A percentile compares a stretch with the other conserved stretches of the same genome.
Evolutionary conservation across 108 stramenopile species (phyloP).

Genomic region (Cyclotella kingstonii): DNA sequence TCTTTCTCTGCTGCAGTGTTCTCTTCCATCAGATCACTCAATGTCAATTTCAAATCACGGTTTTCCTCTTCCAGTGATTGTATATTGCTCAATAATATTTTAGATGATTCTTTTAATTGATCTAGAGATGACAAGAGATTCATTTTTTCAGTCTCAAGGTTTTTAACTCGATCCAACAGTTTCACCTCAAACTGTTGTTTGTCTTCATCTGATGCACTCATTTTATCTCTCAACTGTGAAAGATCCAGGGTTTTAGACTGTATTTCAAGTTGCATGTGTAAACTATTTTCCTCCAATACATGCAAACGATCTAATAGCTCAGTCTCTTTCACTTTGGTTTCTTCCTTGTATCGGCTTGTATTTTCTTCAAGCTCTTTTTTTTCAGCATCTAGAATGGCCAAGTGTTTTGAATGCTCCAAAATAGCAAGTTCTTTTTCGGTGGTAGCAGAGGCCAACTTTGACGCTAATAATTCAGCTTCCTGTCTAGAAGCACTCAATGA

Average conservation of each 20-base stretch:
- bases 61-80: conserved; percentile 1
- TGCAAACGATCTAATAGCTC: neutral
- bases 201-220: neutral
- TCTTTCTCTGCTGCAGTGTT: neutral
- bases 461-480: no score
- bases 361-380: neutral
- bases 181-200: neutral
- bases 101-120: neutral
- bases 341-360: neutral
- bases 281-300: neutral
- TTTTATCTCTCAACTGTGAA: neutral
- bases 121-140: neutral
- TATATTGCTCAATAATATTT: neutral
- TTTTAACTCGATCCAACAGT: no score
- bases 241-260: no score
- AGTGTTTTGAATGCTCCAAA: neutral
- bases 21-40: neutral
- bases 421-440: neutral
- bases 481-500: no score
- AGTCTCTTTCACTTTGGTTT: neutral
- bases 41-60: neutral
- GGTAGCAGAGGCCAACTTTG: no score
- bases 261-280: no score
- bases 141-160: neutral
- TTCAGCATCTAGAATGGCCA: neutral